These are phyloP conservation scores for Candida maris DNA, from an alignment of 805 yeast genomes.

Conservation along the genomic window DNA sequence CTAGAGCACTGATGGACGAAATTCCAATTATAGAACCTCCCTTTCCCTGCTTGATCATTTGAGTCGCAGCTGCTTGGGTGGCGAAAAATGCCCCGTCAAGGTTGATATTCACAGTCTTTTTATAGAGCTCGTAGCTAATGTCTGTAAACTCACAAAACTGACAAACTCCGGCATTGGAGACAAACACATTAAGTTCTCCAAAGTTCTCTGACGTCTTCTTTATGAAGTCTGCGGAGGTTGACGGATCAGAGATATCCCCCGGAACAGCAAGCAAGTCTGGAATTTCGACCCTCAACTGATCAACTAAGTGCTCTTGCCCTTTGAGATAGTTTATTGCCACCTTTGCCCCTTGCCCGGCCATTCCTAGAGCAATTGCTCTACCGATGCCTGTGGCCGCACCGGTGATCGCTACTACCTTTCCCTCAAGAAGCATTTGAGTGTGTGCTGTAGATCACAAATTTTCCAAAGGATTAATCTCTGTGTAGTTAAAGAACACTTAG, in stretches of 20 bases:
- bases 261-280: slow-evolving; percentile 35
- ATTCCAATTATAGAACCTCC: slow-evolving; percentile 48
- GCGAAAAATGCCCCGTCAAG: slow-evolving; percentile 42
- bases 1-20: slow-evolving; percentile 40
- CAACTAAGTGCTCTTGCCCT: slow-evolving; percentile 21
- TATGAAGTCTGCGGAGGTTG: slow-evolving; percentile 33
- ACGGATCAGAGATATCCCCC: slow-evolving; percentile 43
- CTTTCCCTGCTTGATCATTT: slow-evolving; percentile 41
- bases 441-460: too few relatives aligned
- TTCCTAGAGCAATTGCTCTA: slow-evolving; percentile 39
- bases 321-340: slow-evolving; percentile 36
- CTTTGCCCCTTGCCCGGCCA: slow-evolving; percentile 40
- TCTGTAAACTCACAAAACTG: slow-evolving; percentile 39
- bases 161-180: slow-evolving; percentile 47
- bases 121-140: slow-evolving; percentile 35
- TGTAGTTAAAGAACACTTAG: too few relatives aligned
- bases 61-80: slow-evolving; percentile 45
- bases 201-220: slow-evolving; percentile 33
- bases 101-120: slow-evolving; percentile 36
- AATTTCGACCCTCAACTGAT: slow-evolving; percentile 25
- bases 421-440: slow-evolving; percentile 26
- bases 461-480: too few relatives aligned
- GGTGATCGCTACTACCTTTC: slow-evolving; percentile 39
- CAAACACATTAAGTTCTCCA: slow-evolving; percentile 39
- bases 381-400: slow-evolving; percentile 49